A percentile compares a stretch with the other conserved stretches of the same genome.
These are phyloP conservation scores for Zychaea mexicana DNA, from an alignment of 371 early-diverging fungal genomes.

Conservation along the genomic window DNA sequence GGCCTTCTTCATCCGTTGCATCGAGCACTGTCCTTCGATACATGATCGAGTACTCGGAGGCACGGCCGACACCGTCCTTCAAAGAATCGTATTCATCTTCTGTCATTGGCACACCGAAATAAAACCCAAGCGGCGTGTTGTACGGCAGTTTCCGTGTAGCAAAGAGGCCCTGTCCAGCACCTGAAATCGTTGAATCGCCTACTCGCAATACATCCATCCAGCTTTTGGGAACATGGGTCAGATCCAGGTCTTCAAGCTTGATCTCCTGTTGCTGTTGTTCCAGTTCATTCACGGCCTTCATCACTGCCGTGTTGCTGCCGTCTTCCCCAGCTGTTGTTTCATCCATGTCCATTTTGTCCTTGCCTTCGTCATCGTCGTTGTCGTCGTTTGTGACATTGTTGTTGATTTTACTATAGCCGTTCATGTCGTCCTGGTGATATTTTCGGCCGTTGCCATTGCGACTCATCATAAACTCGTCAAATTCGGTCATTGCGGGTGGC, in stretches of 20 bases:
- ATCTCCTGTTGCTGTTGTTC: conserved; percentile 12
- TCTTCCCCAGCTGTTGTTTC: conserved; percentile 34
- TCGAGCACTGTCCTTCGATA: conserved; percentile 84
- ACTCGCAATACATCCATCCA: conserved; percentile 58
- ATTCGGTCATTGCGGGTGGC: conserved; percentile 23
- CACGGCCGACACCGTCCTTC: conserved; percentile 79
- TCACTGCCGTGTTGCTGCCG: conserved; percentile 27
- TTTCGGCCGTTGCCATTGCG: conserved; percentile 15
- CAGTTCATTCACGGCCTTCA: not conserved
- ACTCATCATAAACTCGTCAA: conserved; percentile 35
- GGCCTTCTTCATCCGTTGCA: conserved; percentile 79
- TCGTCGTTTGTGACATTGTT: not conserved
- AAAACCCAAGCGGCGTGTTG: conserved; percentile 75
- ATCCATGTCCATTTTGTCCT: not conserved
- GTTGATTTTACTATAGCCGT: not conserved
- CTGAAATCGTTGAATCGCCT: conserved; percentile 21
- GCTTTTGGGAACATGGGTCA: conserved; percentile 29
- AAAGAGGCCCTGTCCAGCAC: conserved; percentile 72
- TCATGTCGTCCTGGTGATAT: not conserved
- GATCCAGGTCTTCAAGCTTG: conserved; percentile 25
- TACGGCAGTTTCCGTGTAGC: conserved; percentile 70
- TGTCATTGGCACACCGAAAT: conserved; percentile 88
- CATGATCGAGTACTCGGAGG: conserved; percentile 75
- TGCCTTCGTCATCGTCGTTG: not conserved
- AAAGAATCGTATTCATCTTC: conserved; percentile 84